phyloP scores from a whole-genome alignment of 2,329 filamentous ascomycete species.

The Pseudocercospora fuligena region DNA sequence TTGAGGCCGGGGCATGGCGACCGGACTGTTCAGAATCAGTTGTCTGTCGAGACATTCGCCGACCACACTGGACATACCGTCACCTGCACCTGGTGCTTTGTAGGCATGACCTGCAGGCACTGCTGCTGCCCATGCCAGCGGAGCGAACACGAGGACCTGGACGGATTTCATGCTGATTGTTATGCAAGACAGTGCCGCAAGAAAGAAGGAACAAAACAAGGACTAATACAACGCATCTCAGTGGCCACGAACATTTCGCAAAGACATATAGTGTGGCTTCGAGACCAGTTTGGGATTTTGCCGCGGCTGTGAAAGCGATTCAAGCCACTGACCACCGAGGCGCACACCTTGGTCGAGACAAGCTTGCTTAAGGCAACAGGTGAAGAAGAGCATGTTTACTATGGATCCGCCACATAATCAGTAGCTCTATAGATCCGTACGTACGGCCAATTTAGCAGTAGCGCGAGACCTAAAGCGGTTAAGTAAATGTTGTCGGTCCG shows the following conservation, averaged over 20 bases:
- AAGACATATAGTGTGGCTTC: not conserved
- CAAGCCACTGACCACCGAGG: not conserved
- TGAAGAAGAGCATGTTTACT: not conserved
- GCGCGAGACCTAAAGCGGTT: not conserved
- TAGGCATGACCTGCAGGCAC: slow-evolving; percentile 10
- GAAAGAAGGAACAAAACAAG: not conserved
- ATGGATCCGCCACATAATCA: not conserved
- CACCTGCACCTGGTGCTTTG: not conserved
- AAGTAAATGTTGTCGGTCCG: not conserved
- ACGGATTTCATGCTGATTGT: not conserved
- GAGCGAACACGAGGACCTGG: not conserved
- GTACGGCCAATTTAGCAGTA: not conserved
- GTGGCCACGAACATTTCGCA: not conserved
- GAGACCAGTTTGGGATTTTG: not conserved
- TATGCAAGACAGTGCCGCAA: not conserved
- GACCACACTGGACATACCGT: not conserved
- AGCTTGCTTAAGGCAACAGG: not conserved
- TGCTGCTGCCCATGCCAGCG: not conserved
- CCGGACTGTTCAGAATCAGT: not conserved
- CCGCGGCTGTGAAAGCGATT: not conserved
- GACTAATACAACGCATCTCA: not conserved
- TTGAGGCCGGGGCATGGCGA: slow-evolving; percentile 16
- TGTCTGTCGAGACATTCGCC: not conserved
- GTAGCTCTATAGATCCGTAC: not conserved
- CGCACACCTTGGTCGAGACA: too few species aligned